Conservation (phyloP, 2,329 filamentous ascomycete species). For the Aspergillus flavus region DNA sequence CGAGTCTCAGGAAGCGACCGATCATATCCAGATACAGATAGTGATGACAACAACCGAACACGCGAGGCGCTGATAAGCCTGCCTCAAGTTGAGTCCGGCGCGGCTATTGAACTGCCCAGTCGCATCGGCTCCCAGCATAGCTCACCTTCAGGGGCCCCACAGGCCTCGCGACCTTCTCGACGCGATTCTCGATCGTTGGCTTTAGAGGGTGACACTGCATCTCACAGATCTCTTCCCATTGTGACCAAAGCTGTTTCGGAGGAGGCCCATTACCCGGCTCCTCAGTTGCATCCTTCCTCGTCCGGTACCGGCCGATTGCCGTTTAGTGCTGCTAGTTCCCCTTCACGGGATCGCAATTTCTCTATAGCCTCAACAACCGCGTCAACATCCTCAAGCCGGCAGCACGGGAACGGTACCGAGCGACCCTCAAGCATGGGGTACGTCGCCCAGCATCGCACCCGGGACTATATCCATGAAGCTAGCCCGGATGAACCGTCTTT, state of each 20-base stretch:
- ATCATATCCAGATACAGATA: conserved; percentile 24
- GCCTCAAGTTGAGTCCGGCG: conserved; percentile 62
- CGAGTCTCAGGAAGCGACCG: conserved; percentile 26
- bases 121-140: conserved; percentile 63
- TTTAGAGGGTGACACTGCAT: conserved; percentile 15
- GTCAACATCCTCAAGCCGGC: conserved; percentile 41
- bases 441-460: conserved; percentile 51
- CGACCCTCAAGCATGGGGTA: conserved; percentile 55
- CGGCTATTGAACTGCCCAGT: conserved; percentile 65
- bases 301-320: conserved; percentile 43
- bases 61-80: conserved; percentile 51
- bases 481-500: conserved; percentile 41
- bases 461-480: conserved; percentile 50
- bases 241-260: conserved; percentile 23
- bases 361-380: conserved; percentile 42
- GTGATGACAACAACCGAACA: conserved; percentile 14
- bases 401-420: conserved; percentile 28
- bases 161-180: conserved; percentile 56
- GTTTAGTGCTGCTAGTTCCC: conserved; percentile 42
- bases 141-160: conserved; percentile 42
- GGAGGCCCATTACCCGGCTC: conserved; percentile 14
- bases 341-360: conserved; percentile 37
- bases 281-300: conserved; percentile 30
- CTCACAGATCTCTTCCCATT: conserved; percentile 19
- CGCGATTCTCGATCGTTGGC: conserved; percentile 65